Percentiles rank a stretch among this genome's conserved stretches.
Conservation (phyloP, 2,329 filamentous ascomycete species). For the Dothiorella sarmentorum region DNA sequence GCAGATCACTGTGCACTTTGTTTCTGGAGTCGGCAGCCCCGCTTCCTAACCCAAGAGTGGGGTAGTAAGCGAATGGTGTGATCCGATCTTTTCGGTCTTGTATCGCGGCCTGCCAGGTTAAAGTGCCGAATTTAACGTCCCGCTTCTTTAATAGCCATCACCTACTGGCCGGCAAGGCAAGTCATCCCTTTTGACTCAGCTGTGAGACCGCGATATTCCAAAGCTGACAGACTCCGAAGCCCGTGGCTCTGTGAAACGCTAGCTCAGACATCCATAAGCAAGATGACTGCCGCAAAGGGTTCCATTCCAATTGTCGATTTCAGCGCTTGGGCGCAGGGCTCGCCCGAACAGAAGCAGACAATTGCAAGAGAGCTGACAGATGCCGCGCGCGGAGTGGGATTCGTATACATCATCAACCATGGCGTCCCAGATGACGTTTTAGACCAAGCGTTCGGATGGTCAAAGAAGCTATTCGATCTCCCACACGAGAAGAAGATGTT, state of each 20-base stretch:
- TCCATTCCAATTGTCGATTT: constrained; percentile 43
- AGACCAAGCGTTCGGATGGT: constrained; percentile 44
- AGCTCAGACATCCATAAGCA: background rate
- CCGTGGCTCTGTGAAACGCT: background rate
- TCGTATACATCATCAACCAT: constrained; percentile 50
- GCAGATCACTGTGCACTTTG: constrained; percentile 1
- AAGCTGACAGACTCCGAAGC: background rate
- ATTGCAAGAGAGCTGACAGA: constrained; percentile 39
- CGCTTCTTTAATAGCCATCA: constrained; percentile 1
- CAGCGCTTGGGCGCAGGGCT: constrained; percentile 30
- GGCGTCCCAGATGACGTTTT: constrained; percentile 40
- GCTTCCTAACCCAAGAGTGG: constrained; percentile 12
- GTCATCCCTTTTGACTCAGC: background rate
- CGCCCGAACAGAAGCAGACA: constrained; percentile 27
- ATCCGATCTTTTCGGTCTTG: background rate
- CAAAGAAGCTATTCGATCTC: constrained; percentile 45
- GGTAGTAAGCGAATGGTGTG: background rate
- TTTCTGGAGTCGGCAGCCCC: constrained; percentile 2
- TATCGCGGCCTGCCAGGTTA: background rate
- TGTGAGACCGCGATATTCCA: background rate
- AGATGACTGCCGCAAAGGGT: background rate
- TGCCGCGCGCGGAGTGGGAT: constrained; percentile 45
- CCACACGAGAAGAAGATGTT: constrained; percentile 46
- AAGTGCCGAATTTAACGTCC: constrained; percentile 8
- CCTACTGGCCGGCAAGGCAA: background rate